These are phyloP conservation scores for Aspergillus carlsbadensis DNA, from an alignment of 495 filamentous ascomycete genomes.

Conservation along the genomic window DNA sequence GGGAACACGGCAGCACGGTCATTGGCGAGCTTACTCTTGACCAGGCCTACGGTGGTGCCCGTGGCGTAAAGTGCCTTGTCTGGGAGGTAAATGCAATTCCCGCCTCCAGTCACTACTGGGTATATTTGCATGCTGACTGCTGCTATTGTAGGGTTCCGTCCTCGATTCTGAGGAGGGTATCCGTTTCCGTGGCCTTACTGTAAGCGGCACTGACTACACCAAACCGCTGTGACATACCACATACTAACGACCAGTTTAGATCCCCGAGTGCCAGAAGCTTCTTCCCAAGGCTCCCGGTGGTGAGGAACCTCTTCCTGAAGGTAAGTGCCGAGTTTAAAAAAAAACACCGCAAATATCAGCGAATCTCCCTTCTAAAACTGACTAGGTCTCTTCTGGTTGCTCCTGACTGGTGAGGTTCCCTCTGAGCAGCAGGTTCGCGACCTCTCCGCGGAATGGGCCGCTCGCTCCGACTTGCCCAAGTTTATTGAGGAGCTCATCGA, in stretches of 20 bases:
- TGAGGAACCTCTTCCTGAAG: slow-evolving; percentile 94
- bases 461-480: slow-evolving; percentile 91
- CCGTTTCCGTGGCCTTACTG: slow-evolving; percentile 95
- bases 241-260: slow-evolving; percentile 49
- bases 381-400: slow-evolving; percentile 92
- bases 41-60: slow-evolving; percentile 98
- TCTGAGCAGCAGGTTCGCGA: slow-evolving; percentile 96
- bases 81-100: slow-evolving; percentile 78
- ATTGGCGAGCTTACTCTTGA: slow-evolving; percentile 97
- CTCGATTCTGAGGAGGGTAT: slow-evolving; percentile 98
- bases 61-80: slow-evolving; percentile 96
- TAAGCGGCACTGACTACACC: slow-evolving; percentile 33
- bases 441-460: slow-evolving; percentile 97
- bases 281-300: slow-evolving; percentile 96
- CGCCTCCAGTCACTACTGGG: too few species aligned
- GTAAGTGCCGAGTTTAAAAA: slow-evolving; percentile 1
- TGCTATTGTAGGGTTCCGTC: slow-evolving; percentile 71
- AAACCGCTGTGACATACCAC: not conserved
- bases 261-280: slow-evolving; percentile 95
- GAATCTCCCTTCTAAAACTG: not conserved
- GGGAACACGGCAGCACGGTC: slow-evolving; percentile 91
- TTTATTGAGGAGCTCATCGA: slow-evolving; percentile 99
- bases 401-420: slow-evolving; percentile 95
- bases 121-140: too few species aligned
- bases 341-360: not conserved